Conservation (phyloP, 2,329 filamentous ascomycete species). For the Venturia aucupariae region DNA sequence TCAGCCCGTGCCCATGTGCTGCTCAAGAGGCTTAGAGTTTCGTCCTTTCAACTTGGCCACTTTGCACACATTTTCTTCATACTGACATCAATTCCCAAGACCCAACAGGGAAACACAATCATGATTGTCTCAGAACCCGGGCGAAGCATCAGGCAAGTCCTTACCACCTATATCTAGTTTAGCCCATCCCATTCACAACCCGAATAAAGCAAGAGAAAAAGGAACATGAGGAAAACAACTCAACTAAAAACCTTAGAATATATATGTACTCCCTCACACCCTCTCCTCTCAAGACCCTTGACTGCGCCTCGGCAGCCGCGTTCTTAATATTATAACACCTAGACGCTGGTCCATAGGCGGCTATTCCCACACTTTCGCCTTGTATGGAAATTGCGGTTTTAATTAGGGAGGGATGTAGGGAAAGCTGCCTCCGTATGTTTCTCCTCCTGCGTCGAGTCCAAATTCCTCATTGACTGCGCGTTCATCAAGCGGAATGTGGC, state of each 20-base stretch:
- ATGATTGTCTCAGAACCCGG: too few relatives aligned
- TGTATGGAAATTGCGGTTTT: neutral
- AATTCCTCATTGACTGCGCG: too few relatives aligned
- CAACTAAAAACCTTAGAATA: constrained; percentile 17
- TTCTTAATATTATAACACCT: constrained; percentile 17
- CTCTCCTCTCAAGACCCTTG: constrained; percentile 6
- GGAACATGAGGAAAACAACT: too few relatives aligned
- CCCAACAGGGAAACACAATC: too few relatives aligned
- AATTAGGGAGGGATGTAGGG: neutral
- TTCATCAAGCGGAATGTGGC: neutral
- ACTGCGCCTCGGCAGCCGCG: constrained; percentile 16
- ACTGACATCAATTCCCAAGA: too few relatives aligned
- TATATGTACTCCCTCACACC: constrained; percentile 16
- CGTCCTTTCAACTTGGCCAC: neutral
- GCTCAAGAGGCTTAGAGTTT: neutral
- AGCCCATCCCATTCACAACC: neutral
- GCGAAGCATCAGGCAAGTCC: too few relatives aligned
- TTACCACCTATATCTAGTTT: neutral
- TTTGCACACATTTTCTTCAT: neutral
- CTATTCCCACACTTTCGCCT: neutral
- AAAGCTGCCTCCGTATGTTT: too few relatives aligned
- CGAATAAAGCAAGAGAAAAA: neutral
- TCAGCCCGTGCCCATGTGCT: neutral
- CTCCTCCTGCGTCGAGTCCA: too few relatives aligned
- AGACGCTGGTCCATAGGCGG: constrained; percentile 1